Base-by-base conservation (phyloP, 208 protist genomes). In the Leishmania turanica region DNA sequence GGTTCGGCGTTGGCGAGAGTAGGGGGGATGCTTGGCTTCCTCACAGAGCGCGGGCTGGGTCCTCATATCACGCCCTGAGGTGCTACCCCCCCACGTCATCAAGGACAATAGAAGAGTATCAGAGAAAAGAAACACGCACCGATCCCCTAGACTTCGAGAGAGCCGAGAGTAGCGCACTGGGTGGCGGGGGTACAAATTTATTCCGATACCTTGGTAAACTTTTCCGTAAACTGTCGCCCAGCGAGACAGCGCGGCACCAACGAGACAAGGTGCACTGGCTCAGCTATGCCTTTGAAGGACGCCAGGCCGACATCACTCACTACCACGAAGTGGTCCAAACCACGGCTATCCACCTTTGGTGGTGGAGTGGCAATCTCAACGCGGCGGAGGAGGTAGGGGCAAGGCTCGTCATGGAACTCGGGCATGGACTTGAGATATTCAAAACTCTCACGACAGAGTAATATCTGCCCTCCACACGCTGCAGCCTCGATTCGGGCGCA, bases 391-490 rank as follows among this genome's bases (percentile, higher is more conserved):
- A 85, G 77, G 54, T 80, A 70, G 54, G 86, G 80, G 77, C 88
- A 93, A 54, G 90, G 89, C 66, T 97, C 88, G 73, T 89, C 80
- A 66, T 87, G 82, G 75, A 95, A 93, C 19, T 81, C 89, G 3
- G 88, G 87, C 19, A 90, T 91, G 9, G 83, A 78, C 81, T 89
- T 91, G 15, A 95, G 87, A 34, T 83, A 77, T 83, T 93, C 83
- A 42, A 91, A 93, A 17, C 87, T 90, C 70, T 94, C 75, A 1
- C 87, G 86, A 37, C 90, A 97, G 80, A 96, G 84, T 34, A 94
- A 75, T 68, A 97, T 97, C 76, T 98, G 93, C 3, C 95, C 97
- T 31, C 95, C 96, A 53, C 93, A 91, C 9, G 90, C 91, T 0
- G 81, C 83, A 4, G 86, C 71, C 80, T 92, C 85, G 51, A 99